Evolutionary conservation across 305 asterid genomes (phyloP).

Genomic region (Fraxinus xanthoxyloides): DNA sequence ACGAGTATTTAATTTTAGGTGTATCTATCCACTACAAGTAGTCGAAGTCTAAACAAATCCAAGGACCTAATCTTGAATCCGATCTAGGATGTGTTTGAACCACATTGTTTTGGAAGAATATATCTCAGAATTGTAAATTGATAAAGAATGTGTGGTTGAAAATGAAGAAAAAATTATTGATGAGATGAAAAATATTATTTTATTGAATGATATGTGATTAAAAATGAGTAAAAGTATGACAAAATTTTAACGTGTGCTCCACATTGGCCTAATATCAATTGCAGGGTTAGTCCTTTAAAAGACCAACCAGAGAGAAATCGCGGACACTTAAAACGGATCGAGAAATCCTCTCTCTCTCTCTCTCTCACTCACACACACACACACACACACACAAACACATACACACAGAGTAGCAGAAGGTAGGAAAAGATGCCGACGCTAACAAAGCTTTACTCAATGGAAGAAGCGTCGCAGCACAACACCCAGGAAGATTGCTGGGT

Average conservation of each 20-base stretch:
- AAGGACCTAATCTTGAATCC: slow-evolving; percentile 15
- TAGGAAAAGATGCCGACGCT: slow-evolving; percentile 61
- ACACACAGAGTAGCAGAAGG: background rate
- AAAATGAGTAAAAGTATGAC: too few species aligned
- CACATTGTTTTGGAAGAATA: too few species aligned
- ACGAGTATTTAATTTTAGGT: background rate
- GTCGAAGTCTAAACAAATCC: slow-evolving; percentile 9
- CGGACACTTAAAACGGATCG: background rate
- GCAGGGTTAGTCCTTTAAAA: slow-evolving; percentile 2
- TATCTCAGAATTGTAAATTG: too few species aligned
- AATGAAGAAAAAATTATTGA: too few species aligned
- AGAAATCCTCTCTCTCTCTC: background rate
- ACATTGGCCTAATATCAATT: too few species aligned
- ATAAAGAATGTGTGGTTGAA: too few species aligned
- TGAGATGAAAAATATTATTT: too few species aligned
- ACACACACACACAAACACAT: background rate
- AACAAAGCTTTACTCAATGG: slow-evolving; percentile 64
- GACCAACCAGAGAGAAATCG: slow-evolving; percentile 3
- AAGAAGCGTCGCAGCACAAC: slow-evolving; percentile 73
- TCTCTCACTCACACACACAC: slow-evolving; percentile 6
- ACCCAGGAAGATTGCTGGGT: slow-evolving; percentile 84
- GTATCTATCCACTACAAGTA: background rate
- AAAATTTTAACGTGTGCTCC: too few species aligned
- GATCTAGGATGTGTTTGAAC: too few species aligned
- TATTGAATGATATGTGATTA: too few species aligned